Conservation (phyloP, 2,329 filamentous ascomycete genomes). For the Claviceps sp. region DNA sequence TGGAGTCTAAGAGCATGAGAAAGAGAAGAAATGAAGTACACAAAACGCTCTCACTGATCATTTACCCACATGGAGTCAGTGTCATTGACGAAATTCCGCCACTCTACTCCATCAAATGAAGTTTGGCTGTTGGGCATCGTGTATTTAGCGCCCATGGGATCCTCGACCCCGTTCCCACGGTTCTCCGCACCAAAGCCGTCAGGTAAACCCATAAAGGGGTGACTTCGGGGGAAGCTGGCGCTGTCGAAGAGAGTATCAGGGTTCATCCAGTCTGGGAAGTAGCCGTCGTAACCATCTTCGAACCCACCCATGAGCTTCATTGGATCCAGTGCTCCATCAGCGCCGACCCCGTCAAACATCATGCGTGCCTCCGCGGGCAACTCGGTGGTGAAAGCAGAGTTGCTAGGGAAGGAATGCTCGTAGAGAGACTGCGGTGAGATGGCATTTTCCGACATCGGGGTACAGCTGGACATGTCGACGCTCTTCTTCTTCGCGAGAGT, state of each 20-base stretch:
- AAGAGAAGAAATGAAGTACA: not conserved
- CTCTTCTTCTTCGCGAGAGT: not conserved
- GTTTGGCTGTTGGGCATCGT: not conserved
- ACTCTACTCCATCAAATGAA: constrained; percentile 13
- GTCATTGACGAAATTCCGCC: constrained; percentile 20
- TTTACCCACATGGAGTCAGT: constrained; percentile 17
- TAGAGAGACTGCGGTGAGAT: constrained; percentile 9
- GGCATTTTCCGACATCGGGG: constrained; percentile 5
- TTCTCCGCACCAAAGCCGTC: constrained; percentile 1
- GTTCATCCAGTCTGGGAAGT: not conserved
- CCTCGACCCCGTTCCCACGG: not conserved
- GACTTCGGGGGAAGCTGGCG: constrained; percentile 1
- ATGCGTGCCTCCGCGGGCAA: constrained; percentile 29
- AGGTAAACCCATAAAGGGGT: not conserved
- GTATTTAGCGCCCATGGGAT: constrained; percentile 2
- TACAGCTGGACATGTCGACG: not conserved
- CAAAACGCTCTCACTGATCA: constrained; percentile 16
- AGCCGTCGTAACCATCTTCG: constrained; percentile 8
- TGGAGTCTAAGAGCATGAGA: not conserved
- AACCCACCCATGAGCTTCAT: constrained; percentile 6
- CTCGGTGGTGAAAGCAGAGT: constrained; percentile 28
- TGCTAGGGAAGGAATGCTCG: constrained; percentile 6
- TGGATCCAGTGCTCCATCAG: constrained; percentile 10
- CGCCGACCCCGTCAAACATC: constrained; percentile 21
- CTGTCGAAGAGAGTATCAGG: not conserved